phyloP scores from a whole-genome alignment of 108 stramenopile species.

The Nitzschia palea region DNA sequence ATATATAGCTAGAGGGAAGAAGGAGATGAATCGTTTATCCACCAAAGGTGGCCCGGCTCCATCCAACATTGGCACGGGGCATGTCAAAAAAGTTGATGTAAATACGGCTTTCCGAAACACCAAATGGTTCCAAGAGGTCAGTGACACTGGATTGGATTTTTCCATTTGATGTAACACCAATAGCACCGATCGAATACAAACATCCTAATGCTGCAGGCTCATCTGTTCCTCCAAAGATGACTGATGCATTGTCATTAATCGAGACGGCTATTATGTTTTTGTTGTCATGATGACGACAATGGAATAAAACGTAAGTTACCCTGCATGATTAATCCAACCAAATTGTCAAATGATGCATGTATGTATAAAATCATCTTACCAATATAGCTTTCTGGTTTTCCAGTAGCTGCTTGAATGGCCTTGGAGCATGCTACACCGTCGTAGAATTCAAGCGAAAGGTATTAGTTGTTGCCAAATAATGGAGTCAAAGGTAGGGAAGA shows the following conservation, averaged over 20 bases:
- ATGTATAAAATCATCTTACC: too few relatives aligned
- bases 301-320: too few relatives aligned
- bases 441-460: background rate
- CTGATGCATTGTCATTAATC: slow-evolving; percentile 72
- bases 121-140: slow-evolving; percentile 63
- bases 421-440: slow-evolving; percentile 46
- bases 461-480: too few relatives aligned
- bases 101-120: slow-evolving; percentile 58
- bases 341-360: too few relatives aligned
- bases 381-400: slow-evolving; percentile 80
- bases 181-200: slow-evolving; percentile 72
- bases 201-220: slow-evolving; percentile 67
- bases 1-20: too few relatives aligned
- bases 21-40: slow-evolving; percentile 39
- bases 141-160: slow-evolving; percentile 62
- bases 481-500: too few relatives aligned
- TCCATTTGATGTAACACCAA: slow-evolving; percentile 72
- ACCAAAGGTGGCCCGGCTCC: slow-evolving; percentile 78
- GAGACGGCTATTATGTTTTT: slow-evolving; percentile 58
- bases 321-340: too few relatives aligned
- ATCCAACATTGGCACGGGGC: slow-evolving; percentile 78
- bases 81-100: slow-evolving; percentile 89
- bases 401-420: slow-evolving; percentile 49
- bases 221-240: slow-evolving; percentile 77
- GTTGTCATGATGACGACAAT: too few relatives aligned